Conservation (phyloP, 2,329 filamentous ascomycete species). For the Rhytidhysteron rufulum region DNA sequence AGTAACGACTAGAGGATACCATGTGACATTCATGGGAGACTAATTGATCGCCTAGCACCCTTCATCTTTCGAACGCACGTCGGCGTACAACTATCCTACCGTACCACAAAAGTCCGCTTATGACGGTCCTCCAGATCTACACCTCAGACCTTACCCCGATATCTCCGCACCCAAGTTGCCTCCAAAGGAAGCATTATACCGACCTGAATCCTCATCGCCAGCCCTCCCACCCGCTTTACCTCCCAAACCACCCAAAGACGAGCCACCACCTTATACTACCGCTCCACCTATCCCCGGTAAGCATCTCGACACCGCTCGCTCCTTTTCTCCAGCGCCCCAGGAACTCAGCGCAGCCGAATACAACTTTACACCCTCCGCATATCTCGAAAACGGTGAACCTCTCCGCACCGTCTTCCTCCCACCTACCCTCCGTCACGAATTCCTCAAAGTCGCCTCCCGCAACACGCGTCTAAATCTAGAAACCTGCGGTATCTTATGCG, state of each 20-base stretch:
- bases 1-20: constrained; percentile 1
- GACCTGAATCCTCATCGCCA: constrained; percentile 18
- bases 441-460: constrained; percentile 67
- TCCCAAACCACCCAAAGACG: constrained; percentile 23
- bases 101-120: constrained; percentile 39
- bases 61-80: constrained; percentile 19
- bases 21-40: constrained; percentile 4
- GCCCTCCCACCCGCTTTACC: constrained; percentile 23
- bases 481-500: constrained; percentile 92
- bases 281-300: constrained; percentile 29
- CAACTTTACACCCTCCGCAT: constrained; percentile 79
- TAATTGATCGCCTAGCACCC: constrained; percentile 19
- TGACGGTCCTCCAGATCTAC: constrained; percentile 28
- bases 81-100: constrained; percentile 41
- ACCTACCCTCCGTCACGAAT: constrained; percentile 65
- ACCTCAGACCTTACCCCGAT: constrained; percentile 7
- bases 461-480: constrained; percentile 84
- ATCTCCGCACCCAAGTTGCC: constrained; percentile 36
- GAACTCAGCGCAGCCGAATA: constrained; percentile 55
- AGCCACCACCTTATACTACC: constrained; percentile 7
- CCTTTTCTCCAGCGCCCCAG: constrained; percentile 18
- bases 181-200: constrained; percentile 26
- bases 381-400: constrained; percentile 83
- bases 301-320: constrained; percentile 10
- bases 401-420: constrained; percentile 88